Base-by-base conservation (phyloP, 305 asterid genomes). In the Withania somnifera region DNA sequence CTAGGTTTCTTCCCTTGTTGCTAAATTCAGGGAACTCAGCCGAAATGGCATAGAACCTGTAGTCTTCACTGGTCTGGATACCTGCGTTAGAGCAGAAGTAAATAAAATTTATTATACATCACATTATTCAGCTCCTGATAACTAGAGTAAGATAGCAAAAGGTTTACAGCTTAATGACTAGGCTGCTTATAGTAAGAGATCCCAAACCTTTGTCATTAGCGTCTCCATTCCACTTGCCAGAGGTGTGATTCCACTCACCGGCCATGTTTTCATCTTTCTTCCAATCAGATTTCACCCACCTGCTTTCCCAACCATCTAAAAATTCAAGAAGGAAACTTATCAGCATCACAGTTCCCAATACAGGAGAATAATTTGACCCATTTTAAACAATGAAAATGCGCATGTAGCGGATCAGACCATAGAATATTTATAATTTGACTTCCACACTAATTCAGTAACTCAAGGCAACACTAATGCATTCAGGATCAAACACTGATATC, bases 251-350 rank as follows among this genome's bases (percentile, higher is more conserved):
- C 99, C 98, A 97, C 87, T 92, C 98, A 1, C 99, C 99, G 30
- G 98, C 99, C 83, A 84, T 56, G 88, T 89, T 93, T 34, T 97
- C 98, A 19, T 97, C 98, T 79, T 86, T 97, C 92, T 94, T 97
- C 99, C 99, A 97, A 56, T 97, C 98, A 36, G 99, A 97, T 86
- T 91, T 92, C 64, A 97, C 98, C 99, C 99, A 97, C 60, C 93
- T 85, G 42, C 86, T 91, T 85, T 93, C 98, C 99, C 98, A 97
- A 78, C 96, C 98, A 85, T 91, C 99, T 97, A 32, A 76, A 81
- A 61, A n/a, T 1, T 3, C 17, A 61, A 32, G 36, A 69, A 20
- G 30, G 32, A 22, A 30, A 50, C 75, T 51, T 20, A 83, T 53
- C 32, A 82, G 57, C 28, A 61, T 7, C 28, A 14, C 45, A 50